Evolutionary conservation across 768 basidiomycete species (phyloP), one percentile per base, ranked within the genome.

Genomic region (Clathrus columnatus): DNA sequence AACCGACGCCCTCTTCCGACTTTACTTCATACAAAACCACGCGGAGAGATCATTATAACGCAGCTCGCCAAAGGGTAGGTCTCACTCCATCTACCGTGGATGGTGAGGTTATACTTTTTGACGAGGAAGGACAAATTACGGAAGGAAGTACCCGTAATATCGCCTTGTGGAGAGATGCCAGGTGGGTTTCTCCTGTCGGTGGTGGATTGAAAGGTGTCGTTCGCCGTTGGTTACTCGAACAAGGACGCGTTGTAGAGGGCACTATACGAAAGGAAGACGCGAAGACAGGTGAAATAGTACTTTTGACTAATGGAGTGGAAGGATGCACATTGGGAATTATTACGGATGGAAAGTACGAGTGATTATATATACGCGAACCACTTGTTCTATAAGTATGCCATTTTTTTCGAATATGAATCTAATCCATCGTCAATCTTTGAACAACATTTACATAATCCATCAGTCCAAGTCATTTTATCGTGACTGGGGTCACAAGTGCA

Each of bases 1-100:
- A 73, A 56, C 67, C 79, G 11, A 84, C 83, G 0, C 65, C 74
- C 3, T 69, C 76, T 0, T 81, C 83, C 16, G 54, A 77, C 21
- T 85, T 82, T 63, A 84, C 85, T 0, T 61, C 67, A 20, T 83
- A 85, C 47, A 91, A 91, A 67, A 91, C 89, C 0, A 89, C 87
- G 1, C 56, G 72, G 36, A 77, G 88, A 47, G 57, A 64, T 6
- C 65, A 75, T 10, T 91, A 91, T 61, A 72, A 82, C 24, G 72
- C 72, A 30, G 85, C 88, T 1, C 81, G 88, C n/a, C 60, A 63
- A 0, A 78, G 87, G 43, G 76, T 71, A 46, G 70, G 73, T 51
- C 67, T 81, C 17, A 52, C 16, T 16, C 42, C 24, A 29, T 41
- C 49, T 66, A 17, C 54, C 63, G 36, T 62, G 68, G 30, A 63